Base-by-base conservation (phyloP, 805 yeast genomes). In the Torulaspora gathmanii region DNA sequence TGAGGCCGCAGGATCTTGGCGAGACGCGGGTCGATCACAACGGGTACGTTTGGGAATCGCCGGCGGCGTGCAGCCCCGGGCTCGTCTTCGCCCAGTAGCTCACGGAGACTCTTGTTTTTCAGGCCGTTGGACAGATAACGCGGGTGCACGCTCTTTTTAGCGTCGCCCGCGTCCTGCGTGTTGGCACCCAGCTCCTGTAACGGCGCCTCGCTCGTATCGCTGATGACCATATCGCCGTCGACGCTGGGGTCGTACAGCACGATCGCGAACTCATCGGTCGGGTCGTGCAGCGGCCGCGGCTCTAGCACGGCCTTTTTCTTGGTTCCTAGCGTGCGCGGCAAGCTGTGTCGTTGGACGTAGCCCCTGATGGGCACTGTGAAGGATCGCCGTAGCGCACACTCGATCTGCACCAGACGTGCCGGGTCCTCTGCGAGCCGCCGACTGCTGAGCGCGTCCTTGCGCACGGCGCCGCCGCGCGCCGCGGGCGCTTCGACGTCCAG, bases 251-350 rank as follows among this genome's bases (percentile, higher is more conserved):
- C 99, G 59, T 88, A 93, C 36, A 93, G 70, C 1, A 93, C 97
- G 44, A 93, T 87, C 2, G 99, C 97, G 57, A 86, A 82, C 62
- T 93, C 97, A 49, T 83, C 89, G 35, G 83, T 74, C 0, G 99
- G 99, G 67, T 93, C 99, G 61, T 91, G 95, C n/a, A 93, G 71
- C 1, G 99, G 95, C 46, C 89, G 70, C 3, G 98, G 95, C n/a
- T 86, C 85, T 42, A 86, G 67, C 1, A 78, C 71, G 1, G 80
- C 75, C 50, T 79, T 78, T 30, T 83, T 77, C 50, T 83, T 78
- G 46, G 89, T 88, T 0, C 99, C 99, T 48, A 91, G 70, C 0
- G 95, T 86, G 0, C 95, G 86, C 0, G 95, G 90, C 1, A 89
- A 75, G 39, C 72, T 63, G 12, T 60, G 62, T 25, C 65, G 50